A percentile compares a stretch with the other conserved stretches of the same genome.
Evolutionary conservation across 345 rosid species (phyloP).

Genomic region (Brassica carinata): DNA sequence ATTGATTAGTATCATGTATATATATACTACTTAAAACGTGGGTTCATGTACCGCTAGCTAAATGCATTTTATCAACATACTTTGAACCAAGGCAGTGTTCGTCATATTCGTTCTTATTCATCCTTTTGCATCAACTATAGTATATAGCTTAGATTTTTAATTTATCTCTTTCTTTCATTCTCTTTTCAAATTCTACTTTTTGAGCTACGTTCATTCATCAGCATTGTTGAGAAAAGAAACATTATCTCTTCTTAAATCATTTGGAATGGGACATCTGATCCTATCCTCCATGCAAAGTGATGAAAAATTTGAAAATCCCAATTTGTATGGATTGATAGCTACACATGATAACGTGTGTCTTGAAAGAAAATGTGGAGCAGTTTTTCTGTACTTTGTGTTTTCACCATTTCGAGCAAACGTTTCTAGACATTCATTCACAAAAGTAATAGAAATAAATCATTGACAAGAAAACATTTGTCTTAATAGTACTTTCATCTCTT

Average conservation of each 20-base stretch:
- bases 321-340: conserved; percentile 2
- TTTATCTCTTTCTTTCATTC: conserved; percentile 18
- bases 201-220: conserved; percentile 38
- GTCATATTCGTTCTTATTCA: conserved; percentile 34
- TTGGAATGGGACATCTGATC: conserved; percentile 13
- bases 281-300: conserved; percentile 1
- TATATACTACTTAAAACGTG: conserved; percentile 3
- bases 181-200: conserved; percentile 17
- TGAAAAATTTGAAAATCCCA: neutral
- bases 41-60: conserved; percentile 41
- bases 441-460: neutral
- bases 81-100: conserved; percentile 40
- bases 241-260: conserved; percentile 3
- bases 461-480: neutral
- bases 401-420: neutral
- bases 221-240: neutral
- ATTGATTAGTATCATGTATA: conserved; percentile 8
- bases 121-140: conserved; percentile 14
- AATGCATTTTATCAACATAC: conserved; percentile 32
- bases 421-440: neutral
- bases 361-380: neutral
- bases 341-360: neutral
- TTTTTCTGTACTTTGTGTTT: neutral
- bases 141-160: conserved; percentile 11
- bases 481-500: neutral